Base-by-base conservation (phyloP, 305 asterid genomes). In the Fraxinus platypoda region DNA sequence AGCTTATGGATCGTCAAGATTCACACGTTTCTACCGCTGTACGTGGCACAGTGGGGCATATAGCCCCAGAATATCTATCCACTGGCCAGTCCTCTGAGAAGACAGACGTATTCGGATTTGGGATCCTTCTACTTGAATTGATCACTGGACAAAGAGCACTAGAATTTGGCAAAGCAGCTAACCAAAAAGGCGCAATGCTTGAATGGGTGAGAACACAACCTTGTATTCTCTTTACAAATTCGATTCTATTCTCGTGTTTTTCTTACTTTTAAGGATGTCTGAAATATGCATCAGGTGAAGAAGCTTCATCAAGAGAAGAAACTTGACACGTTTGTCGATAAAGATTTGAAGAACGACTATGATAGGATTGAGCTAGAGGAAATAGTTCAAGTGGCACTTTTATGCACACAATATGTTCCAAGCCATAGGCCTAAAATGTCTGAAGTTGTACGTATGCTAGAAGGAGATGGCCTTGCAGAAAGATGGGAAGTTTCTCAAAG, bases 1-100 rank as follows among this genome's bases (percentile, higher is more conserved):
- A 95, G 94, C 99, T 95, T 28, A 82, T 95, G 84, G 99, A 95
- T 84, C 99, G 92, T 76, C 92, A 92, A 66, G 99, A 94, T 80
- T 90, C 99, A 0, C 99, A 95, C 37, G 99, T 95, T 54, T 94
- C 99, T 6, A 95, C 99, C 0, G 99, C 99, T 70, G 98, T 95
- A 1, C 92, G 99, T 43, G 99, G 99, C 78, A 95, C 99, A 1
- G 99, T 93, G 64, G 99, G 99, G 8, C 99, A 95, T 82, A 94
- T 95, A 23, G 98, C 98, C 30, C 98, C 98, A 0, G 98, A 95
- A 72, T 95, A 95, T 85, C 91, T 95, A 17, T 95, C 99, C 19
- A 95, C 99, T 0, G 99, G 99, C 7, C 99, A 95, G 54, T 95
- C 99, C 19, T 95, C 99, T 1, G 99, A 94, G 88, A 95, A 95